Evolutionary conservation across 2,329 filamentous ascomycete species (phyloP).

Genomic region (Pyricularia pennisetigena): DNA sequence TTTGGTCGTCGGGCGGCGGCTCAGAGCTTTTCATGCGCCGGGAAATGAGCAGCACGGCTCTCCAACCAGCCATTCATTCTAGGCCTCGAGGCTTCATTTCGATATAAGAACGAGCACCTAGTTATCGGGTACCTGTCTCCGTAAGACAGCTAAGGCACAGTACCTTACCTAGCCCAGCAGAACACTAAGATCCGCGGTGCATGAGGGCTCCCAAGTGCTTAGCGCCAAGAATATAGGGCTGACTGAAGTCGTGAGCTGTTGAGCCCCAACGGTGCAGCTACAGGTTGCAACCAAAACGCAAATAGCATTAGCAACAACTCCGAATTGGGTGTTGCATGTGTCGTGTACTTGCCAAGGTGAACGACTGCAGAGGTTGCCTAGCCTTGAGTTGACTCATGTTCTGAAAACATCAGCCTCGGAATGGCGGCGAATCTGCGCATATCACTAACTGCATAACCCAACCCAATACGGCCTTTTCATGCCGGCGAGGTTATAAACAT

Average conservation of each 20-base stretch:
- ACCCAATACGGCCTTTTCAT: neutral
- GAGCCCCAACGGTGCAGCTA: neutral
- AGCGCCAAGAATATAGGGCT: neutral
- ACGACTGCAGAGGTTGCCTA: neutral
- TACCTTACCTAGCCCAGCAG: neutral
- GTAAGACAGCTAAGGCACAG: neutral
- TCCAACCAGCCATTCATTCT: neutral
- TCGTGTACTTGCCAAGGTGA: neutral
- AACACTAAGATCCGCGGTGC: neutral
- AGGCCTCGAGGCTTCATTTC: neutral
- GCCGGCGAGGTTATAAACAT: neutral
- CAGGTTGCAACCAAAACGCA: neutral
- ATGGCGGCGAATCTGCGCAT: neutral
- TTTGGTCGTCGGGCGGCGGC: neutral
- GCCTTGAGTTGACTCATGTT: neutral
- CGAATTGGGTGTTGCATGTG: neutral
- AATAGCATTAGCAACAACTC: neutral
- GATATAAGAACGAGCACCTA: neutral
- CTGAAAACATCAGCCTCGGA: neutral
- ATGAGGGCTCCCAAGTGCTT: neutral
- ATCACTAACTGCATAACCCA: neutral
- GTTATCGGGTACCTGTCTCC: neutral
- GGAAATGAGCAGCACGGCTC: neutral
- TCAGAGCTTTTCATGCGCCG: neutral
- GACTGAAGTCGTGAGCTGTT: neutral